phyloP scores from a whole-genome alignment of 2,329 filamentous ascomycete species.

The Penicillium decumbens region DNA sequence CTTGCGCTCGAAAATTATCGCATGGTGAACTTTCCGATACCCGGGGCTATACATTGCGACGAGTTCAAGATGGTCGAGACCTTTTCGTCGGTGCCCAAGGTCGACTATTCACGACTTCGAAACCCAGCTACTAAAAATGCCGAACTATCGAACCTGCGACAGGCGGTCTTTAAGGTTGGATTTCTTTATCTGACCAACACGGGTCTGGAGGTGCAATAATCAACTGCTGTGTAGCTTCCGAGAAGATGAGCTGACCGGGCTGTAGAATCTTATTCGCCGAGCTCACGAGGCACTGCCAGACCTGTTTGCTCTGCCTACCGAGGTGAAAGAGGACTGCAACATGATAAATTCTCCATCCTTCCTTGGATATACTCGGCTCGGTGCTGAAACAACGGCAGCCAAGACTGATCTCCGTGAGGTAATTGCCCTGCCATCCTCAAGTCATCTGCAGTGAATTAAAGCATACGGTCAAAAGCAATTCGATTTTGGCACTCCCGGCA shows the following conservation, averaged over 20 bases:
- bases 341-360: constrained; percentile 35
- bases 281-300: constrained; percentile 23
- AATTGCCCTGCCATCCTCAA: not conserved
- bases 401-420: constrained; percentile 33
- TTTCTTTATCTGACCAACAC: constrained; percentile 37
- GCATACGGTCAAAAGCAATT: constrained; percentile 38
- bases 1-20: not conserved
- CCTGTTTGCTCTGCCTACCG: constrained; percentile 25
- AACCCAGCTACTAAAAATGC: constrained; percentile 22
- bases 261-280: constrained; percentile 20
- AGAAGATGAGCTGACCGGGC: not conserved
- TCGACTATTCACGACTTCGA: constrained; percentile 28
- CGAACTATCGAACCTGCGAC: constrained; percentile 25
- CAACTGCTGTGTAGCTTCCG: not conserved
- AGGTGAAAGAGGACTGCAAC: constrained; percentile 28
- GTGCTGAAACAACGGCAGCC: constrained; percentile 33
- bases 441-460: not conserved
- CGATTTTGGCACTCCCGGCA: constrained; percentile 33
- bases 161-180: constrained; percentile 35
- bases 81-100: constrained; percentile 30
- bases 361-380: constrained; percentile 33
- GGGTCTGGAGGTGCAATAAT: constrained; percentile 28
- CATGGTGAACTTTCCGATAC: no score
- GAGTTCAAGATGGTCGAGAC: constrained; percentile 20
- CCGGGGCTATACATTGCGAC: not conserved